Conservation (phyloP, 106 monocot genomes). For the Gastrodia elata region DNA sequence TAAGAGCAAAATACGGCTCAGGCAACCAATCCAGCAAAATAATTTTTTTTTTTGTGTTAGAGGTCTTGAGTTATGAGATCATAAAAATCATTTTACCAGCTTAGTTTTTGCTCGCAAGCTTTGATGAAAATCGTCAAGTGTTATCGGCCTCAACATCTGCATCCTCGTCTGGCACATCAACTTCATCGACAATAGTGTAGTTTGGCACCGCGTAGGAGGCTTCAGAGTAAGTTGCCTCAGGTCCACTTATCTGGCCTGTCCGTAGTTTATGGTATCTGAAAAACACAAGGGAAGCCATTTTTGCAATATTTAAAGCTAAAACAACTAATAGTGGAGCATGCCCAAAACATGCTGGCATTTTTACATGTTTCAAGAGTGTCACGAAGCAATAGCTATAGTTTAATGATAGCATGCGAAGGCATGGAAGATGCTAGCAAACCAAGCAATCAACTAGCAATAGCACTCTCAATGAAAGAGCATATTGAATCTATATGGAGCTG, state of each 20-base stretch:
- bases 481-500: neutral
- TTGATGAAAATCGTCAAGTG: constrained; percentile 4
- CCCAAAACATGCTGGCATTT: neutral
- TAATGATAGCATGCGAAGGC: neutral
- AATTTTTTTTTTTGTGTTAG: too few species aligned
- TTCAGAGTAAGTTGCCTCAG: constrained; percentile 11
- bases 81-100: neutral
- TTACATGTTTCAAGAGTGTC: neutral
- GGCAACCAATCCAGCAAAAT: too few species aligned
- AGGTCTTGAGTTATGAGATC: neutral
- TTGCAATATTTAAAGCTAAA: neutral
- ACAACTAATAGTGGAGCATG: neutral
- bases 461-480: neutral
- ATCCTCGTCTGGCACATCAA: constrained; percentile 11
- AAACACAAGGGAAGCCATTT: neutral
- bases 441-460: neutral
- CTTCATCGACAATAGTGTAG: constrained; percentile 56
- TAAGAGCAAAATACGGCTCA: too few species aligned
- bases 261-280: constrained; percentile 67
- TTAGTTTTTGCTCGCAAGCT: neutral
- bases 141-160: neutral
- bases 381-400: neutral
- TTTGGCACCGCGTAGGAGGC: constrained; percentile 25
- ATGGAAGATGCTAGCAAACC: neutral
- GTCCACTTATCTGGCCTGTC: constrained; percentile 24